phyloP scores from a whole-genome alignment of 2,329 filamentous ascomycete genomes.

The Lecanicillium sp. region DNA sequence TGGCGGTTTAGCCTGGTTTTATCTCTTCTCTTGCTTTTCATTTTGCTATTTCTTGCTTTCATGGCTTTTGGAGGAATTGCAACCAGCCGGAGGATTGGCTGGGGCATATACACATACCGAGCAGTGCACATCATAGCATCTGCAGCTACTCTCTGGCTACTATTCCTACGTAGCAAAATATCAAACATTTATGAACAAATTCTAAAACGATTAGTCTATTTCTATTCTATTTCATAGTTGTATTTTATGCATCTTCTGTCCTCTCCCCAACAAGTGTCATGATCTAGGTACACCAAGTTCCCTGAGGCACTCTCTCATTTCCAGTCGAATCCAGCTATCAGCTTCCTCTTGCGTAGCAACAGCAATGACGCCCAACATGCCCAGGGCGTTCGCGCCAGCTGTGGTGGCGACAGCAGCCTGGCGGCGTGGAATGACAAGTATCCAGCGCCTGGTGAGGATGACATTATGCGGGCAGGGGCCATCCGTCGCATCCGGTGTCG shows the following conservation, averaged over 20 bases:
- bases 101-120: no score
- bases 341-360: constrained; percentile 5
- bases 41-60: background rate
- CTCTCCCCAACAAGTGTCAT: no score
- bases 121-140: no score
- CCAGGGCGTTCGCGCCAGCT: constrained; percentile 33
- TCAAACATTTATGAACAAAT: no score
- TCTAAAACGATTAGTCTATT: no score
- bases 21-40: no score
- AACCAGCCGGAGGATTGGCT: no score
- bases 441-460: constrained; percentile 31
- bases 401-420: constrained; percentile 21
- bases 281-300: constrained; percentile 4
- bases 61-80: no score
- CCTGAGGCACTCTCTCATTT: background rate
- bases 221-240: no score
- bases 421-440: constrained; percentile 38
- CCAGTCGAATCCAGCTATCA: constrained; percentile 6
- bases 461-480: constrained; percentile 33
- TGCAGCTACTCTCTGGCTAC: no score
- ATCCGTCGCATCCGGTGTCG: constrained; percentile 4
- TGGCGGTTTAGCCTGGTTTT: background rate
- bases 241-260: no score
- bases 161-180: no score
- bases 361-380: constrained; percentile 33